Percentiles rank a stretch among this genome's conserved stretches.
Evolutionary conservation across 257 asterid species (phyloP).

Genomic region (Cruciata laevipes): DNA sequence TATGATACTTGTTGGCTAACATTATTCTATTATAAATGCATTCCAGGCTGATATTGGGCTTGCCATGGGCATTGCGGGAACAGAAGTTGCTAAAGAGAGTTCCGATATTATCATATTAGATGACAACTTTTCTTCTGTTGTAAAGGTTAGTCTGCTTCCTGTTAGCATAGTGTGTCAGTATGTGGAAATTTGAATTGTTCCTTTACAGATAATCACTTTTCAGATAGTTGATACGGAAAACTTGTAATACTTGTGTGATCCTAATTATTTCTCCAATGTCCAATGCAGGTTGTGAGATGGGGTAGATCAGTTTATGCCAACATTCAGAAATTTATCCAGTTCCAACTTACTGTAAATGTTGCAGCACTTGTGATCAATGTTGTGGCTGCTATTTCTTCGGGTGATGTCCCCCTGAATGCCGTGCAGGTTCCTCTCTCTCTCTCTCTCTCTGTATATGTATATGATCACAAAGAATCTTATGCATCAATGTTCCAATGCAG

Average conservation of each 20-base stretch:
- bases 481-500: constrained; percentile 30
- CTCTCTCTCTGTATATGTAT: not conserved
- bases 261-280: constrained; percentile 5
- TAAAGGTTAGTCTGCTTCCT: constrained; percentile 56
- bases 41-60: constrained; percentile 94
- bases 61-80: constrained; percentile 98
- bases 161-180: constrained; percentile 1
- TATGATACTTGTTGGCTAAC: not conserved
- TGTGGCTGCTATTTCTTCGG: constrained; percentile 83
- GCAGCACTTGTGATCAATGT: constrained; percentile 89
- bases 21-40: constrained; percentile 8
- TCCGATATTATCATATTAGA: constrained; percentile 93
- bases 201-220: not conserved
- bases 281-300: constrained; percentile 90
- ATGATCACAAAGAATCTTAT: not conserved
- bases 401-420: constrained; percentile 89
- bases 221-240: not conserved
- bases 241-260: not conserved
- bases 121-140: constrained; percentile 89
- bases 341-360: constrained; percentile 93
- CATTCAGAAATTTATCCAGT: constrained; percentile 92
- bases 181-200: not conserved
- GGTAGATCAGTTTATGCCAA: constrained; percentile 97
- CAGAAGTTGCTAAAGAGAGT: constrained; percentile 98
- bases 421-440: constrained; percentile 61